A percentile compares a stretch with the other conserved stretches of the same genome.
These are phyloP conservation scores for Hanseniaspora vineae DNA, from an alignment of 805 yeast species.

Conservation along the genomic window DNA sequence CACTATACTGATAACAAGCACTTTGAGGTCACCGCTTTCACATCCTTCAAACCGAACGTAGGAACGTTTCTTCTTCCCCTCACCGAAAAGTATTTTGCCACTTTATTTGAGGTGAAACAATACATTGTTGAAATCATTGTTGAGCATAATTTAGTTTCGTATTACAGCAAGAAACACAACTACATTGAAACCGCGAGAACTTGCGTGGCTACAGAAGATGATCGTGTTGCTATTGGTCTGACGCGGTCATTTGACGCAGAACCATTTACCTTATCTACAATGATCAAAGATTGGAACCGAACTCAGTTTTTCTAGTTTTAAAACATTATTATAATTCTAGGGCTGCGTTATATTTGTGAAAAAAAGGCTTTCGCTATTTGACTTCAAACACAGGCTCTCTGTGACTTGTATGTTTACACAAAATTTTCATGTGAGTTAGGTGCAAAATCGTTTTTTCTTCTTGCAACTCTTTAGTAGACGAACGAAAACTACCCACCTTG, in stretches of 20 bases:
- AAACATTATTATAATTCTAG: too few relatives aligned
- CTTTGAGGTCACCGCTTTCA: slow-evolving; percentile 2
- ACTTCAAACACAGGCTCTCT: too few relatives aligned
- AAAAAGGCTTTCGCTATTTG: too few relatives aligned
- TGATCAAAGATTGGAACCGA: background rate
- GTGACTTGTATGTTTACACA: too few relatives aligned
- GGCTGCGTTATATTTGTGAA: too few relatives aligned
- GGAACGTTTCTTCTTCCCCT: slow-evolving; percentile 1
- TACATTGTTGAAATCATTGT: slow-evolving; percentile 1
- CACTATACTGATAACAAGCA: background rate
- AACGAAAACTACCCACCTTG: too few relatives aligned
- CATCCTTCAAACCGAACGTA: slow-evolving; percentile 1
- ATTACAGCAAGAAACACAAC: background rate
- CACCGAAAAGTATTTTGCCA: slow-evolving; percentile 1
- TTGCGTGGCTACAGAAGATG: background rate
- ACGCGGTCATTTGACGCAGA: background rate
- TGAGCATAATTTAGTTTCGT: slow-evolving; percentile 1
- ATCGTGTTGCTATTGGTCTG: background rate
- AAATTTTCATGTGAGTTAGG: too few relatives aligned
- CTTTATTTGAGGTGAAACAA: background rate
- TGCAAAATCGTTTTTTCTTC: too few relatives aligned
- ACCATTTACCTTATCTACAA: background rate
- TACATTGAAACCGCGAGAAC: background rate
- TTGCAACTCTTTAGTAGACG: too few relatives aligned
- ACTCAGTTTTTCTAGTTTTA: too few relatives aligned